These are phyloP conservation scores for Vanderwaltozyma tropicalis DNA, from an alignment of 805 yeast genomes.

Conservation along the genomic window DNA sequence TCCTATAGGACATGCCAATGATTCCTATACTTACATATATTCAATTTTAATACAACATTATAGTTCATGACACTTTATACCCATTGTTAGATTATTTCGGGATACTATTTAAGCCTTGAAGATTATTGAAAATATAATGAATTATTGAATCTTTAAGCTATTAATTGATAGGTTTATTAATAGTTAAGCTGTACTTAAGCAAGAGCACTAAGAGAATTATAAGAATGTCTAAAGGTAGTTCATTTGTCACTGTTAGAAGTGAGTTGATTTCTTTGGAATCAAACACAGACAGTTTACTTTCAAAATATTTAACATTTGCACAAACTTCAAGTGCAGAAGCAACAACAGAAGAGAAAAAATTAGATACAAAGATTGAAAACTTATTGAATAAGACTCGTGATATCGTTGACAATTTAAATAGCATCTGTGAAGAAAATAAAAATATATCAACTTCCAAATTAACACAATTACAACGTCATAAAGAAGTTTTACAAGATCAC, in stretches of 20 bases:
- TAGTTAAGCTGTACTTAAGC: neutral
- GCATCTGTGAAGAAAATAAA: conserved; percentile 46
- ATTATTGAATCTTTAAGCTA: no score
- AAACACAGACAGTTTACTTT: conserved; percentile 46
- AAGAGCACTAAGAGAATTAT: no score
- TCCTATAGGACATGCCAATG: neutral
- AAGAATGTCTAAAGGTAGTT: conserved; percentile 5
- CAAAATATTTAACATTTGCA: conserved; percentile 45
- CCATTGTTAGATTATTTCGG: no score
- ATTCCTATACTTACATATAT: no score
- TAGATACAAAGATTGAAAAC: conserved; percentile 40
- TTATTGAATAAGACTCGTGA: conserved; percentile 46
- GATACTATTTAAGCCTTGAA: no score
- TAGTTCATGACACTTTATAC: no score
- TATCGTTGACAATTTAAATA: conserved; percentile 38
- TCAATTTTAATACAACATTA: no score
- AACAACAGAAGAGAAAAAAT: conserved; percentile 37
- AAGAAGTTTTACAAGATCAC: conserved; percentile 65
- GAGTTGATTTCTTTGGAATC: conserved; percentile 63
- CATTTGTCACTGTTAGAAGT: conserved; percentile 59
- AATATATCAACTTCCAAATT: conserved; percentile 59
- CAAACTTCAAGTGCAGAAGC: conserved; percentile 40
- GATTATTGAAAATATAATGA: no score
- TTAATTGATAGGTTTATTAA: no score
- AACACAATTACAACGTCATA: conserved; percentile 76